Evolutionary conservation across 2,329 filamentous ascomycete genomes (phyloP).

Genomic region (Sporothrix schenckii): DNA sequence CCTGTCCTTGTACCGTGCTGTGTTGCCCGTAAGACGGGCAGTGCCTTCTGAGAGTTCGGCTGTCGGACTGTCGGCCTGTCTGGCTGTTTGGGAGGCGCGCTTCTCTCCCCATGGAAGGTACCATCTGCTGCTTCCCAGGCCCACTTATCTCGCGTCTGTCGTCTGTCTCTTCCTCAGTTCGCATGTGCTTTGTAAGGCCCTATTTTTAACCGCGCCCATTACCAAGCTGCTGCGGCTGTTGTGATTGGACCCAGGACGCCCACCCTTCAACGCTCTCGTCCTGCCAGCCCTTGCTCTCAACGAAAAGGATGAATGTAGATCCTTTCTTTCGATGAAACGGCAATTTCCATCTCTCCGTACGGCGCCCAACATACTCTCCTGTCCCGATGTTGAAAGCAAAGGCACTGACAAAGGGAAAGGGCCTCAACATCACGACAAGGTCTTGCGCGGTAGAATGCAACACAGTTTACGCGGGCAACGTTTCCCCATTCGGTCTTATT

Average conservation of each 20-base stretch:
- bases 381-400: not conserved
- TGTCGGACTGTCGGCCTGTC: too few species aligned
- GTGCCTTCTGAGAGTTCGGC: not conserved
- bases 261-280: not conserved
- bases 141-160: conserved; percentile 22
- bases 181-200: conserved; percentile 35
- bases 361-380: too few species aligned
- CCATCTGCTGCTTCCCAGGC: not conserved
- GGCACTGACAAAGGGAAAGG: not conserved
- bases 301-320: not conserved
- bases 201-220: conserved; percentile 35
- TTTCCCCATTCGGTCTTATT: conserved; percentile 7
- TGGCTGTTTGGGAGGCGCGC: not conserved
- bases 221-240: conserved; percentile 29
- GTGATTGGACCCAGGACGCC: conserved; percentile 30
- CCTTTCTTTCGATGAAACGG: conserved; percentile 1
- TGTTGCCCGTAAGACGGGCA: not conserved
- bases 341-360: too few species aligned
- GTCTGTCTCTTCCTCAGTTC: conserved; percentile 10
- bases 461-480: not conserved
- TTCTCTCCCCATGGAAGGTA: conserved; percentile 9
- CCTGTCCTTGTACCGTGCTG: conserved; percentile 16
- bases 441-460: conserved; percentile 3
- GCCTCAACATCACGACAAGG: not conserved
- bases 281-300: too few species aligned